Conservation (phyloP, 768 basidiomycete species). For the Butyriboletus loyo region DNA sequence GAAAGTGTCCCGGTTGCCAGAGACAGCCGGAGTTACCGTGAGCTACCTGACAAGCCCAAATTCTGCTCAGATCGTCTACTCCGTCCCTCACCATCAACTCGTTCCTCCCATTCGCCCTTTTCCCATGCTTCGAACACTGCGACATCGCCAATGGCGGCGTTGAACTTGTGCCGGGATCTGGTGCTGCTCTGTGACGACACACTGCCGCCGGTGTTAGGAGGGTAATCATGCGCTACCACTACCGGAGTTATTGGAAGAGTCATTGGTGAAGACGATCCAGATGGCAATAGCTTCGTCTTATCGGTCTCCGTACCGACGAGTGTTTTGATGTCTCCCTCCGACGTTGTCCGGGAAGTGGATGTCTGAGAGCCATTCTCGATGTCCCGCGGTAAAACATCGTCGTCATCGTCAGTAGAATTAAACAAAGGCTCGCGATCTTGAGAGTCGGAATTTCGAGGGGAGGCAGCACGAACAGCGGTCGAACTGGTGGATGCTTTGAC, state of each 20-base stretch:
- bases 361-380: slow-evolving; percentile 44
- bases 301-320: slow-evolving; percentile 15
- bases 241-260: slow-evolving; percentile 2
- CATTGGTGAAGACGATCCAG: slow-evolving; percentile 17
- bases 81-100: slow-evolving; percentile 48
- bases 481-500: slow-evolving; percentile 64
- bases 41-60: slow-evolving; percentile 29
- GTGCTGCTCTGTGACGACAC: slow-evolving; percentile 24
- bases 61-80: slow-evolving; percentile 39
- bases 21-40: neutral
- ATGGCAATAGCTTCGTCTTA: slow-evolving; percentile 7
- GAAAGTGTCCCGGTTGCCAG: neutral
- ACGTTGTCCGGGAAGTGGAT: slow-evolving; percentile 35
- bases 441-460: slow-evolving; percentile 36
- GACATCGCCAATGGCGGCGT: neutral
- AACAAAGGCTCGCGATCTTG: slow-evolving; percentile 65
- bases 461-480: slow-evolving; percentile 39
- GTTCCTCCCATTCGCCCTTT: slow-evolving; percentile 53
- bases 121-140: slow-evolving; percentile 34
- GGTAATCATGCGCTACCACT: slow-evolving; percentile 41
- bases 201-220: slow-evolving; percentile 51
- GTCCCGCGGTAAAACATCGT: slow-evolving; percentile 36
- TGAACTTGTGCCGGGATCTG: slow-evolving; percentile 27
- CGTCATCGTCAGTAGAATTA: slow-evolving; percentile 52
- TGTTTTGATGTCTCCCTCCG: slow-evolving; percentile 25